Evolutionary conservation across 1,284 basidiomycete genomes (phyloP).

Genomic region (Pascua sp.): DNA sequence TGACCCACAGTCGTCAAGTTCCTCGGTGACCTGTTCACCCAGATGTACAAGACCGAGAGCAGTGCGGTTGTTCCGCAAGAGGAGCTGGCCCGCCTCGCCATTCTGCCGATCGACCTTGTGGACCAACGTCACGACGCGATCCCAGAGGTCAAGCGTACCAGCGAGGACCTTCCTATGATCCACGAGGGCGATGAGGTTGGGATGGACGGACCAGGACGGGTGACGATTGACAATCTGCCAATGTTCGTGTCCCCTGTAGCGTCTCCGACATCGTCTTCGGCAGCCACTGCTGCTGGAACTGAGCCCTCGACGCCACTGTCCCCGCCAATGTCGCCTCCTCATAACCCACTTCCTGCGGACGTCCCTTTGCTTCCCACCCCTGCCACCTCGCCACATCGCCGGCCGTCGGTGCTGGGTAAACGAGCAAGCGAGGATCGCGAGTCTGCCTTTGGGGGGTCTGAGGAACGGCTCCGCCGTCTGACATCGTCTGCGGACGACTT

Average conservation of each 20-base stretch:
- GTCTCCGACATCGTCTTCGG: constrained; percentile 30
- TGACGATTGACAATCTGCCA: constrained; percentile 14
- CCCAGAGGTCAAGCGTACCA: constrained; percentile 4
- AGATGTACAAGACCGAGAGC: constrained; percentile 39
- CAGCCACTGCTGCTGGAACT: constrained; percentile 21
- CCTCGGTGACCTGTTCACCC: constrained; percentile 37
- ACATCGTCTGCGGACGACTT: constrained; percentile 1
- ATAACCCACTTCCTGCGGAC: too few species aligned
- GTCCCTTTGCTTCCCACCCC: background rate
- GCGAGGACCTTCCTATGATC: background rate
- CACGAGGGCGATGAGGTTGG: too few species aligned
- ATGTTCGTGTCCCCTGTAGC: constrained; percentile 13
- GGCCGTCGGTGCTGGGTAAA: constrained; percentile 36
- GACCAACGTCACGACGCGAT: constrained; percentile 13
- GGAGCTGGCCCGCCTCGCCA: constrained; percentile 48
- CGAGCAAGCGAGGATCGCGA: constrained; percentile 42
- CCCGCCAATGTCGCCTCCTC: background rate
- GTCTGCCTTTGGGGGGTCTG: constrained; percentile 27
- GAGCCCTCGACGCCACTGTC: constrained; percentile 10
- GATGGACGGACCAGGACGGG: background rate
- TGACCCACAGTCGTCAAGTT: constrained; percentile 36
- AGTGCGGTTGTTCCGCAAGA: constrained; percentile 42
- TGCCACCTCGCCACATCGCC: background rate
- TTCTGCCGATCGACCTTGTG: constrained; percentile 21
- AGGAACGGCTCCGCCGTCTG: constrained; percentile 17